phyloP scores from a whole-genome alignment of 2,329 filamentous ascomycete species.

The Hirsutella rhossiliensis region DNA sequence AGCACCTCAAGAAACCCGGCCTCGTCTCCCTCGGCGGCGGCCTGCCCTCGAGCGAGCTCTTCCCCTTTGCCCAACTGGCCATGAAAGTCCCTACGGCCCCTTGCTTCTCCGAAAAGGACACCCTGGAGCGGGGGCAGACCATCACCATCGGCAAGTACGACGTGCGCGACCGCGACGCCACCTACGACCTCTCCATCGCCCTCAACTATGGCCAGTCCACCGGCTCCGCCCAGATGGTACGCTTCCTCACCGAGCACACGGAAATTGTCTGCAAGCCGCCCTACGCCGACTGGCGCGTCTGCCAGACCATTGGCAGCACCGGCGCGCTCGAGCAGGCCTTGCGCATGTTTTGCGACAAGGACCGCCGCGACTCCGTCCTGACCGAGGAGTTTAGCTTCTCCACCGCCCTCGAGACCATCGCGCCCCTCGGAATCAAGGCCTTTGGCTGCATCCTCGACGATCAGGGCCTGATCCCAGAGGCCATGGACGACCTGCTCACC shows the following conservation, averaged over 20 bases:
- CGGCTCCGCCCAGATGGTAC: constrained; percentile 75
- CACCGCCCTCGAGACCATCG: constrained; percentile 49
- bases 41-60: constrained; percentile 77
- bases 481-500: constrained; percentile 37
- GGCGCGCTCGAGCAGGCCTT: constrained; percentile 73
- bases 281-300: constrained; percentile 82
- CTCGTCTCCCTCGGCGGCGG: constrained; percentile 90
- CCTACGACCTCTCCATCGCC: constrained; percentile 68
- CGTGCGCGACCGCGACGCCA: constrained; percentile 41
- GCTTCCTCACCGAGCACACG: constrained; percentile 90
- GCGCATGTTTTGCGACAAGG: constrained; percentile 62
- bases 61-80: constrained; percentile 73
- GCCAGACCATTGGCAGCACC: constrained; percentile 76
- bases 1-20: constrained; percentile 66
- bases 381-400: constrained; percentile 90
- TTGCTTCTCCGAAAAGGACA: constrained; percentile 59
- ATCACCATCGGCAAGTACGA: constrained; percentile 76
- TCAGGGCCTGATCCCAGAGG: constrained; percentile 38
- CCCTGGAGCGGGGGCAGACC: constrained; percentile 43
- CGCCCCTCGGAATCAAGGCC: constrained; percentile 38
- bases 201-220: constrained; percentile 89
- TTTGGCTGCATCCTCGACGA: constrained; percentile 40
- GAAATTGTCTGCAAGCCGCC: constrained; percentile 80
- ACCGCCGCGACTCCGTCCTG: constrained; percentile 63
- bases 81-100: constrained; percentile 61